Base-by-base conservation (phyloP, 805 yeast genomes). In the Lipomyces kockii region DNA sequence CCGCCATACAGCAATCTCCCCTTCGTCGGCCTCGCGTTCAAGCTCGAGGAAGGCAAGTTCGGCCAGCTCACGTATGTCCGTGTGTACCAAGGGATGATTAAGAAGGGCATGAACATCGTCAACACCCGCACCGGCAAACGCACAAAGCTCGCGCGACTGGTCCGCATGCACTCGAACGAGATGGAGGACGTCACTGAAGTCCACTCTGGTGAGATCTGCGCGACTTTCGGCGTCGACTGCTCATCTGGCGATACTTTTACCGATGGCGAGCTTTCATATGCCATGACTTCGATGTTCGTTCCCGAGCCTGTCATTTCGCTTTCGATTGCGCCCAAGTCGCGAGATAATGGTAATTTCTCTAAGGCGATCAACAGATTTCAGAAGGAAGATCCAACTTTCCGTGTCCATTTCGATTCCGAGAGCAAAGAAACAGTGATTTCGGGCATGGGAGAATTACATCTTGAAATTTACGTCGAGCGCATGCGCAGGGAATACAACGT, bases 121-220 rank as follows among this genome's bases (percentile, higher is more conserved):
- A 97, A 95, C 78, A 89, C 91, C 71, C 92, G 94, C 80, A 86
- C 94, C 58, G 97, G 97, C 68, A 95, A 95, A 83, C 91, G 88
- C 80, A 91, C 92, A 71, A 95, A 95, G 83, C 91, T 95, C 63
- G 85, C 98, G 14, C 86, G 99, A 76, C 85, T 95, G 75, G 99
- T 92, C 61, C 89, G 98, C 82, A 95, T 95, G 99, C 98, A 95
- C 83, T 92, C 98, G 35, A 91, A 93, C 71, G 99, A 95, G 78
- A 93, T 95, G 98, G 99, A 95, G 83, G 99, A 95, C 78, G 95
- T 92, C 60, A 90, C 88, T 60, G 98, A 93, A 81, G 89, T 92
- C 76, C 95, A 94, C 27, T 94, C 98, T 37, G 99, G 99, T 78
- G 99, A 95, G 82, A 95, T 95, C 75, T 95, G 99, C 83, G 99